Percentiles rank a stretch among this genome's conserved stretches.
These are phyloP conservation scores for Phytopythium oedochilum DNA, from an alignment of 352 stramenopile genomes.

Conservation along the genomic window DNA sequence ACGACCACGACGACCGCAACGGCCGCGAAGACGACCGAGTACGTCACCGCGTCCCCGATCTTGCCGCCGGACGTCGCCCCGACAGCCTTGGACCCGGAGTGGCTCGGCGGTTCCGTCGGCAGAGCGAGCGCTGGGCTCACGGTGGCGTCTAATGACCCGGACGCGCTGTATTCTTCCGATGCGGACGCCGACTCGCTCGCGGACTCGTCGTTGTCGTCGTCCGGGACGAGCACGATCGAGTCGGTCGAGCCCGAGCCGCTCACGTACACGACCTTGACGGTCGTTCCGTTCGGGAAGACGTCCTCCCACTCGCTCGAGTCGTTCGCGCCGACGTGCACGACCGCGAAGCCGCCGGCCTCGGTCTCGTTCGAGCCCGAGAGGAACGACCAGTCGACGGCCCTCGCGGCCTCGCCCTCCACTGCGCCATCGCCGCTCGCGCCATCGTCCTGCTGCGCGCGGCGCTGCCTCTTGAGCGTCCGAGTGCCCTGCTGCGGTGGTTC, in stretches of 20 bases:
- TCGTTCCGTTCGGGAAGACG: slow-evolving; percentile 33
- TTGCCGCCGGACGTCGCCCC: slow-evolving; percentile 9
- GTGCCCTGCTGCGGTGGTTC: not conserved
- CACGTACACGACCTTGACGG: slow-evolving; percentile 35
- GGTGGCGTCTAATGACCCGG: slow-evolving; percentile 7
- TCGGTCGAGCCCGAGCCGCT: slow-evolving; percentile 20
- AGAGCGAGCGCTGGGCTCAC: slow-evolving; percentile 14
- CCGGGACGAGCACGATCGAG: slow-evolving; percentile 28
- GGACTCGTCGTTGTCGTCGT: slow-evolving; percentile 12
- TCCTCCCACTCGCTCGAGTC: slow-evolving; percentile 26
- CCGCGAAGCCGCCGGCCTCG: slow-evolving; percentile 17
- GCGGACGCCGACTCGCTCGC: slow-evolving; percentile 3
- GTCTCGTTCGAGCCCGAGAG: slow-evolving; percentile 20
- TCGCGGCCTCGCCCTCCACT: not conserved
- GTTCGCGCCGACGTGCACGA: slow-evolving; percentile 30
- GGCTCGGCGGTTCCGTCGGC: slow-evolving; percentile 15
- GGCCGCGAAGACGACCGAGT: slow-evolving; percentile 16
- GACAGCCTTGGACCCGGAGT: slow-evolving; percentile 8
- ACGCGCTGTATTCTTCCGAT: slow-evolving; percentile 14
- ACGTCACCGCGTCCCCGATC: slow-evolving; percentile 15
- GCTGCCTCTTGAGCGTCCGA: slow-evolving; percentile 1
- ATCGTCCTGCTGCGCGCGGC: not conserved
- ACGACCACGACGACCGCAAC: slow-evolving; percentile 17
- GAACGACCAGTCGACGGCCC: slow-evolving; percentile 21
- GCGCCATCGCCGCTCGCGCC: not conserved